A percentile compares a stretch with the other conserved stretches of the same genome.
These are phyloP conservation scores for Fagus sylvatica DNA, from an alignment of 306 rosid genomes.

Conservation along the genomic window DNA sequence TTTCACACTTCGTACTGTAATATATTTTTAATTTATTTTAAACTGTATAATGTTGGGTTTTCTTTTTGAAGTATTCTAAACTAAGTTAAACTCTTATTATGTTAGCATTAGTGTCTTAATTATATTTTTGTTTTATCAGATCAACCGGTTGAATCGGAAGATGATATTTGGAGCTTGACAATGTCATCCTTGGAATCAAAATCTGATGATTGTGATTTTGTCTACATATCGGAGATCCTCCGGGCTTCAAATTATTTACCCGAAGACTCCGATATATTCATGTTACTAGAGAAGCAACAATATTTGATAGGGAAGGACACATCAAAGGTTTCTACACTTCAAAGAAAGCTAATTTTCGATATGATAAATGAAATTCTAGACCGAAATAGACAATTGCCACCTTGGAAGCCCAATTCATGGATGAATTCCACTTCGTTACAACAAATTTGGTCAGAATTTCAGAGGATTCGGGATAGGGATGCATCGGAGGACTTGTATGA, in stretches of 20 bases:
- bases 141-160: conserved; percentile 61
- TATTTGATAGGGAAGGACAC: conserved; percentile 66
- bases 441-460: conserved; percentile 68
- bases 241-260: conserved; percentile 58
- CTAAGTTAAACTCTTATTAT: not conserved
- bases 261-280: conserved; percentile 59
- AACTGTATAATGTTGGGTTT: too few relatives aligned
- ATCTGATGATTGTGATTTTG: conserved; percentile 54
- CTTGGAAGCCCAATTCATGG: conserved; percentile 57
- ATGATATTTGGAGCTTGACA: conserved; percentile 58
- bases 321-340: conserved; percentile 48
- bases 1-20: not conserved
- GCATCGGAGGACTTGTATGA: conserved; percentile 66
- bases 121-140: conserved; percentile 32
- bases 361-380: conserved; percentile 58
- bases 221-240: conserved; percentile 69
- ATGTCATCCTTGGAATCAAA: conserved; percentile 44
- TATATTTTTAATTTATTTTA: not conserved
- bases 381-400: conserved; percentile 59
- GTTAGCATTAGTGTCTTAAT: not conserved
- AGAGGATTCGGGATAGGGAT: conserved; percentile 55
- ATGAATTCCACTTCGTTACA: conserved; percentile 27
- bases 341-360: conserved; percentile 73
- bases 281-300: conserved; percentile 70
- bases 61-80: too few relatives aligned